These are phyloP conservation scores for Neurospora sp. DNA, from an alignment of 495 filamentous ascomycete genomes.

Conservation along the genomic window DNA sequence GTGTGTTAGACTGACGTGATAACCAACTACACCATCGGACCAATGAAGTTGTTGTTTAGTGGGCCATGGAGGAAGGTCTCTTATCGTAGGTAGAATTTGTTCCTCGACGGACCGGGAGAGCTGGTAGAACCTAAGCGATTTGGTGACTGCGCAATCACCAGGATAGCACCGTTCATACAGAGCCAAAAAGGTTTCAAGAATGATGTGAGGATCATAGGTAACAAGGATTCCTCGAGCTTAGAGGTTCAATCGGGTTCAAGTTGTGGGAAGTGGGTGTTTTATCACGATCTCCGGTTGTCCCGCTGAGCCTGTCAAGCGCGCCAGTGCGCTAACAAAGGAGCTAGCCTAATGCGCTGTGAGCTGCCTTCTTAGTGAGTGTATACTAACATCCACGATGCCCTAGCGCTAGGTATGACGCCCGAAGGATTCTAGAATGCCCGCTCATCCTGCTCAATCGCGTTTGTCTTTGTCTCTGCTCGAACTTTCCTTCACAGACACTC, in stretches of 20 bases:
- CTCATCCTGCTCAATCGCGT: background rate
- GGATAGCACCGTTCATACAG: no score
- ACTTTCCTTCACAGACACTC: background rate
- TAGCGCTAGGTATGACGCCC: background rate
- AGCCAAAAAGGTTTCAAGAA: no score
- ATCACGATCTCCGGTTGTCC: no score
- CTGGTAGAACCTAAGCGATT: no score
- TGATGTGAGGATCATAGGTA: no score
- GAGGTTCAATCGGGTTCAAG: no score
- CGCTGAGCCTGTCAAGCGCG: no score
- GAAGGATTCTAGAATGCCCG: background rate
- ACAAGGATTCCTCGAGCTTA: no score
- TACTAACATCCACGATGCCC: background rate
- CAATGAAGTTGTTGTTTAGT: background rate
- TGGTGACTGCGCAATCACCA: no score
- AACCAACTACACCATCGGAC: background rate
- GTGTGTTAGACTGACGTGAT: background rate
- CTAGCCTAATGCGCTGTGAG: background rate
- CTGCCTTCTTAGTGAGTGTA: no score
- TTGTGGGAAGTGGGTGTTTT: no score
- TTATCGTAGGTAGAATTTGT: background rate
- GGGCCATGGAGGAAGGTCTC: accelerated
- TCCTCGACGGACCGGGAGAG: no score
- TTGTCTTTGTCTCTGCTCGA: background rate
- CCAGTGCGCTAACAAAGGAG: background rate